A percentile compares a stretch with the other conserved stretches of the same genome.
Evolutionary conservation across 805 yeast species (phyloP).

Genomic region (Wickerhamomyces hampshirensis): DNA sequence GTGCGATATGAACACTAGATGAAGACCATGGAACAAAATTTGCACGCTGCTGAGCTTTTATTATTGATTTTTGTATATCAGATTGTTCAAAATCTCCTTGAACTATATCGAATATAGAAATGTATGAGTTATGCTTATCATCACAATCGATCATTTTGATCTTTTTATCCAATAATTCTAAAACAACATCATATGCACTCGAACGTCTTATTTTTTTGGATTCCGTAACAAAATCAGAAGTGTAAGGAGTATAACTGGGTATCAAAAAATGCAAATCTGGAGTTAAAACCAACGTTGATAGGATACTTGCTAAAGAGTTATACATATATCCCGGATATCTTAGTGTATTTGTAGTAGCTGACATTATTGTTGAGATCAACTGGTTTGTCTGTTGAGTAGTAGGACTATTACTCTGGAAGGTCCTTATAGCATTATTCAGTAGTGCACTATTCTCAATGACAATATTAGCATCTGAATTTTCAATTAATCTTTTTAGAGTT

Average conservation of each 20-base stretch:
- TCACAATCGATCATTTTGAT: constrained; percentile 61
- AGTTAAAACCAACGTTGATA: constrained; percentile 79
- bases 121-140: constrained; percentile 44
- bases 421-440: constrained; percentile 61
- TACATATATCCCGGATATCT: constrained; percentile 91
- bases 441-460: constrained; percentile 90
- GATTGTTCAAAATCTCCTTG: constrained; percentile 60
- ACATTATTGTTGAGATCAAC: constrained; percentile 77
- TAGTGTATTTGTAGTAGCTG: constrained; percentile 80
- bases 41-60: constrained; percentile 60
- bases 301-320: constrained; percentile 74
- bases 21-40: constrained; percentile 86
- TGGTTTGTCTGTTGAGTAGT: constrained; percentile 80
- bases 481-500: constrained; percentile 76
- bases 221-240: constrained; percentile 57
- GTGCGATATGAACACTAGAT: constrained; percentile 70
- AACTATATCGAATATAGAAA: constrained; percentile 65
- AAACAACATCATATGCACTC: constrained; percentile 78
- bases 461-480: constrained; percentile 80
- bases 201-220: constrained; percentile 60
- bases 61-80: constrained; percentile 66
- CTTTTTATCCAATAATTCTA: constrained; percentile 76
- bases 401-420: constrained; percentile 51
- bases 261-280: constrained; percentile 75
- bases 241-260: constrained; percentile 75